These are phyloP conservation scores for Coniochaeta pulveracea DNA, from an alignment of 2,329 filamentous ascomycete genomes.

Conservation along the genomic window DNA sequence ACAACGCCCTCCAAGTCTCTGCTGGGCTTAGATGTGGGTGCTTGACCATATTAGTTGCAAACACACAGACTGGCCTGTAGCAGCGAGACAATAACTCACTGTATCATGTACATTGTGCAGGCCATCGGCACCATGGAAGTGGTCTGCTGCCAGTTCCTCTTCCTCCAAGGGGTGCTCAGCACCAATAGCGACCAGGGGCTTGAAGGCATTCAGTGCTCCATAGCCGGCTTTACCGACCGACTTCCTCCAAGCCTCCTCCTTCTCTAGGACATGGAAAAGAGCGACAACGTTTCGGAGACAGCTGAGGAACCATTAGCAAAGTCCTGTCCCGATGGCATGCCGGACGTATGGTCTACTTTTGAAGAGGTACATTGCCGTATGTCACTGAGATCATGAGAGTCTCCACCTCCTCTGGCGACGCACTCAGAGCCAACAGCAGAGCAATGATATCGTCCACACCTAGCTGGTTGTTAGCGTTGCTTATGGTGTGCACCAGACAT, in stretches of 20 bases:
- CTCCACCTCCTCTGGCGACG: conserved; percentile 74
- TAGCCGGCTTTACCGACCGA: conserved; percentile 60
- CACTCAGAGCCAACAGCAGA: conserved; percentile 74
- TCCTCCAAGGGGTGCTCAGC: conserved; percentile 79
- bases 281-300: conserved; percentile 83
- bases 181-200: conserved; percentile 78
- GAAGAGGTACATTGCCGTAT: conserved; percentile 84
- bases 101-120: conserved; percentile 62
- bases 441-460: conserved; percentile 89
- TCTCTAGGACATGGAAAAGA: conserved; percentile 83
- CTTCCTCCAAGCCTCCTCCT: conserved; percentile 76
- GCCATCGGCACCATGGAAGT: conserved; percentile 76
- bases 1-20: conserved; percentile 65
- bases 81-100: conserved; percentile 19
- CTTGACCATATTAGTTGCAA: conserved; percentile 19
- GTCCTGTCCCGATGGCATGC: too few species aligned
- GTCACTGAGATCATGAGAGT: conserved; percentile 78
- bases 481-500: neutral
- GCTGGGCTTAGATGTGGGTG: conserved; percentile 64
- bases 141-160: conserved; percentile 67
- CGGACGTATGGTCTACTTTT: conserved; percentile 46
- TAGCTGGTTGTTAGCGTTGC: conserved; percentile 15
- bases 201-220: conserved; percentile 57
- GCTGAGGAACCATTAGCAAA: too few species aligned
- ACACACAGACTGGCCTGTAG: neutral